These are phyloP conservation scores for Leishmania major DNA, from an alignment of 208 protist species.

Conservation along the genomic window DNA sequence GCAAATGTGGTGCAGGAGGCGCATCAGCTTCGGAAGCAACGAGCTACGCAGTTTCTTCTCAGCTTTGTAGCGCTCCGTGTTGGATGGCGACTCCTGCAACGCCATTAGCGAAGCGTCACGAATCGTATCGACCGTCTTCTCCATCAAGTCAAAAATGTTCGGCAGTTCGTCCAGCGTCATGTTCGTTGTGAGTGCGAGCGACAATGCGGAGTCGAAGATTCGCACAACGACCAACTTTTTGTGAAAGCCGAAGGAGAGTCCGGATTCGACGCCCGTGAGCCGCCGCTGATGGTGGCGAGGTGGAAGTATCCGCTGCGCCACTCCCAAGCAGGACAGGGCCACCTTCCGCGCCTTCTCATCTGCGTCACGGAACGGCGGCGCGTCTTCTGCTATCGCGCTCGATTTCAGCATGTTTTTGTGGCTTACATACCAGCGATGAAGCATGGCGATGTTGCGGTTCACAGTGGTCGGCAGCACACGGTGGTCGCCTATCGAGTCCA, in stretches of 20 bases:
- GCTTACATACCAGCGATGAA: not conserved
- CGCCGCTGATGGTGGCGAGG: not conserved
- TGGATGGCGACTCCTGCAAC: too few relatives aligned
- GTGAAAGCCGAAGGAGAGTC: not conserved
- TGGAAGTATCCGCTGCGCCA: not conserved
- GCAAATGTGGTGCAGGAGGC: constrained; percentile 11
- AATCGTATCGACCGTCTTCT: not conserved
- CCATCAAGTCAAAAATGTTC: not conserved
- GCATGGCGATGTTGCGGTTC: not conserved
- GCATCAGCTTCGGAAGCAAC: not conserved
- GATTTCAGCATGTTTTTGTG: constrained; percentile 1
- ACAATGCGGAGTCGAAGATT: not conserved
- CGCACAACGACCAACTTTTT: not conserved
- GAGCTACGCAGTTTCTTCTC: not conserved
- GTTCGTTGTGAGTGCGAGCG: not conserved
- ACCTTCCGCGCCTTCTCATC: constrained; percentile 2
- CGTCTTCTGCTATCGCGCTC: not conserved
- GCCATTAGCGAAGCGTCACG: not conserved
- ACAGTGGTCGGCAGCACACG: not conserved
- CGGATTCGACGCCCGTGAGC: not conserved
- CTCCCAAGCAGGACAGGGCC: not conserved
- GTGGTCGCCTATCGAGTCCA: not conserved
- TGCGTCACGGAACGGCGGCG: not conserved
- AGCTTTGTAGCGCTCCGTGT: not conserved
- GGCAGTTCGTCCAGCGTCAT: constrained; percentile 7